Conservation (phyloP, 306 rosid species). For the Myrica gale region DNA sequence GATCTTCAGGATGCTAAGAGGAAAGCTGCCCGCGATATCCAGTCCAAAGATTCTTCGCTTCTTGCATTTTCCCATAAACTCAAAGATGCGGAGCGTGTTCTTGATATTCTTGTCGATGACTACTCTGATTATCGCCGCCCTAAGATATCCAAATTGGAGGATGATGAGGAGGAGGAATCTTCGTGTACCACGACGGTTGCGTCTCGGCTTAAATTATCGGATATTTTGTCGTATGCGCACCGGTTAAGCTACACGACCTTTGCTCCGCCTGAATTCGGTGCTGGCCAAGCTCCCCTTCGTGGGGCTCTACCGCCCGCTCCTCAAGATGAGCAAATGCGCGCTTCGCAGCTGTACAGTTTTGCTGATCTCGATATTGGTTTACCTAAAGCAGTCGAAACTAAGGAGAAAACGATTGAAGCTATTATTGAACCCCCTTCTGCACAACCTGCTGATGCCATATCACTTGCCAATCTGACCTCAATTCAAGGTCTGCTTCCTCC, state of each 20-base stretch:
- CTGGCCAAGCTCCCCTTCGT: conserved; percentile 76
- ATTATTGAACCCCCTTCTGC: conserved; percentile 61
- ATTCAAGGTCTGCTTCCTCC: conserved; percentile 77
- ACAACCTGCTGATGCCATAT: conserved; percentile 40
- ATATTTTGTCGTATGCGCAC: conserved; percentile 82
- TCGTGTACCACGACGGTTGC: conserved; percentile 55
- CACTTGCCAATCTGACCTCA: conserved; percentile 51
- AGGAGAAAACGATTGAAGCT: conserved; percentile 63
- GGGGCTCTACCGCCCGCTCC: conserved; percentile 97
- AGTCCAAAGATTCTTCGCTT: conserved; percentile 52
- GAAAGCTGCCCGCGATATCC: conserved; percentile 62
- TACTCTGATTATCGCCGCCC: conserved; percentile 72
- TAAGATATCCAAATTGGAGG: conserved; percentile 46
- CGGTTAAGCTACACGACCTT: conserved; percentile 90
- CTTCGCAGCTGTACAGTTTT: conserved; percentile 78
- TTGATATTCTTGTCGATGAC: conserved; percentile 81
- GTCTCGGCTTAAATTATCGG: conserved; percentile 57
- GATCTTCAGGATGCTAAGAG: conserved; percentile 77
- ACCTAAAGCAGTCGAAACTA: conserved; percentile 58
- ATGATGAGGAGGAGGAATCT: conserved; percentile 48
- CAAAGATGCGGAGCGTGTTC: conserved; percentile 75
- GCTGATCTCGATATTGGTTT: conserved; percentile 89
- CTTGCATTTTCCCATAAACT: conserved; percentile 77
- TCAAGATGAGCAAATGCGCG: conserved; percentile 94
- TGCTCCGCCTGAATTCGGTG: conserved; percentile 93